Evolutionary conservation across 257 asterid genomes (phyloP).

Genomic region (Plantago ovata): DNA sequence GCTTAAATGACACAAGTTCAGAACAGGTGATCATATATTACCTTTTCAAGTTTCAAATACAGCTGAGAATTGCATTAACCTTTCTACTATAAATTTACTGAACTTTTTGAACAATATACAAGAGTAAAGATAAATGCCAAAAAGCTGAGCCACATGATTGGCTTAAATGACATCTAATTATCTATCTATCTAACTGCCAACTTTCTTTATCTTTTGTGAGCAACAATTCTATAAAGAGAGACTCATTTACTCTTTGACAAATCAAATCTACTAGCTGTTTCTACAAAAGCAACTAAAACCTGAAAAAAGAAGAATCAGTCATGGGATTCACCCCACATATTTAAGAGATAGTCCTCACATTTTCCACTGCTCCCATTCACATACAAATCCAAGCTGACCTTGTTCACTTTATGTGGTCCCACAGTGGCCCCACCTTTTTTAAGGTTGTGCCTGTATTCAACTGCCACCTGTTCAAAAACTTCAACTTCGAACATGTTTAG

Average conservation of each 20-base stretch:
- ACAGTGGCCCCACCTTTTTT: slow-evolving; percentile 28
- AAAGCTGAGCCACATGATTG: slow-evolving; percentile 18
- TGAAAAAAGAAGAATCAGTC: slow-evolving; percentile 23
- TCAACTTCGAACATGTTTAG: slow-evolving; percentile 86
- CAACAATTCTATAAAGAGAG: background rate
- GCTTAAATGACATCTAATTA: slow-evolving; percentile 13
- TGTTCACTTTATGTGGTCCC: slow-evolving; percentile 36
- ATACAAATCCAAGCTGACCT: slow-evolving; percentile 36
- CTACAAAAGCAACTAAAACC: background rate
- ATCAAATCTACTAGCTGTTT: background rate
- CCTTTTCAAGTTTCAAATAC: too few species aligned
- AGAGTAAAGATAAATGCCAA: too few species aligned
- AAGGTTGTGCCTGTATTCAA: slow-evolving; percentile 86
- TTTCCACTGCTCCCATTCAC: slow-evolving; percentile 38
- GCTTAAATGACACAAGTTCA: too few species aligned
- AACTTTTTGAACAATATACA: slow-evolving; percentile 10
- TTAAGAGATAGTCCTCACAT: slow-evolving; percentile 56
- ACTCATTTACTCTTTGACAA: slow-evolving; percentile 16
- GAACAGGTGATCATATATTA: too few species aligned
- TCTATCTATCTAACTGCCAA: slow-evolving; percentile 19
- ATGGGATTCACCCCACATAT: slow-evolving; percentile 87
- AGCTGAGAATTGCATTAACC: too few species aligned
- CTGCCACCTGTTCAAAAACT: slow-evolving; percentile 76
- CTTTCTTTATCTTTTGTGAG: too few species aligned
- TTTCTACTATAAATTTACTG: too few species aligned